A percentile compares a stretch with the other conserved stretches of the same genome.
phyloP scores from a whole-genome alignment of 176 grass and related monocot genomes.

The Lolium perenne region DNA sequence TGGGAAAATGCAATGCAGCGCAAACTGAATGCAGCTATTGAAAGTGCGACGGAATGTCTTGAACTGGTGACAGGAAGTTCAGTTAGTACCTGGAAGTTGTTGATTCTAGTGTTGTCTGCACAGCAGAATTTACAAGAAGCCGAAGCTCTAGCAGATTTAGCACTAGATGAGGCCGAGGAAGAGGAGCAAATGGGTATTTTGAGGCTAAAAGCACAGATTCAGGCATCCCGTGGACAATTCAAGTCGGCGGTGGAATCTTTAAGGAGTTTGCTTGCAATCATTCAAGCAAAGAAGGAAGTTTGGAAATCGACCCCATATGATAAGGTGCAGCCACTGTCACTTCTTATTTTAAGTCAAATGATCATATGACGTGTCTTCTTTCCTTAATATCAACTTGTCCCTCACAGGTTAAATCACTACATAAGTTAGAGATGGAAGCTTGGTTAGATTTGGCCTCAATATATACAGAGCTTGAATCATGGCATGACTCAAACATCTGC shows the following conservation, averaged over 20 bases:
- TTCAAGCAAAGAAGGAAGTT: slow-evolving; percentile 71
- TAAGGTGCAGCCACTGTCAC: slow-evolving; percentile 53
- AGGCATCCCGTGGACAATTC: slow-evolving; percentile 67
- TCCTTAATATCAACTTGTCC: slow-evolving; percentile 36
- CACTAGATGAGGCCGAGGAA: slow-evolving; percentile 78
- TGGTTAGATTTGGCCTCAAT: slow-evolving; percentile 92
- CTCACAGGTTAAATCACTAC: slow-evolving; percentile 66
- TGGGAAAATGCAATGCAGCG: slow-evolving; percentile 89
- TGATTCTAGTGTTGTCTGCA: slow-evolving; percentile 80
- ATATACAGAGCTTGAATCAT: slow-evolving; percentile 82
- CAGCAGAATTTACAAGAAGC: slow-evolving; percentile 82
- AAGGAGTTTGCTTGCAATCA: slow-evolving; percentile 74
- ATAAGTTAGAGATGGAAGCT: slow-evolving; percentile 77
- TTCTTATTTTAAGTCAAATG: slow-evolving; percentile 22
- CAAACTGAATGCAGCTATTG: slow-evolving; percentile 81
- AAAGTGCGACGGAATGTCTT: slow-evolving; percentile 76
- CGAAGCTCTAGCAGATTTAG: slow-evolving; percentile 81
- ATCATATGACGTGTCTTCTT: slow-evolving; percentile 36
- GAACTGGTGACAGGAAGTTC: slow-evolving; percentile 82
- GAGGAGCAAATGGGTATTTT: slow-evolving; percentile 78
- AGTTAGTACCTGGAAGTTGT: slow-evolving; percentile 80
- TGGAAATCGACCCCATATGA: slow-evolving; percentile 55
- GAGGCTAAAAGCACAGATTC: slow-evolving; percentile 79
- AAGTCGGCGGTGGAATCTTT: slow-evolving; percentile 84
- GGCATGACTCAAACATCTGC: slow-evolving; percentile 77